Evolutionary conservation across 805 yeast species (phyloP).

Genomic region (Ogataea haglerorum): DNA sequence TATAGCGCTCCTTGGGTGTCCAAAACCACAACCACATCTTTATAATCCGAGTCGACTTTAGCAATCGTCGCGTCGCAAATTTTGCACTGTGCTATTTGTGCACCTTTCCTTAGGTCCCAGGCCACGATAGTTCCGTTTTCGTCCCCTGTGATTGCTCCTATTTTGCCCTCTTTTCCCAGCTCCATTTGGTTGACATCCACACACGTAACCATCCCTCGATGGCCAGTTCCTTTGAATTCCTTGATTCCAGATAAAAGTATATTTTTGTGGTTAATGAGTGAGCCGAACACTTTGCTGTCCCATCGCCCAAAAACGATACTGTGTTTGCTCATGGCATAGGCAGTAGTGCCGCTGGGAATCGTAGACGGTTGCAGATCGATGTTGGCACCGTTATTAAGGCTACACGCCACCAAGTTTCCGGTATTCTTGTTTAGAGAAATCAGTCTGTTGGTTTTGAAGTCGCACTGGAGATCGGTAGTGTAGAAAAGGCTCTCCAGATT

Average conservation of each 20-base stretch:
- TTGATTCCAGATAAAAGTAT: conserved; percentile 23
- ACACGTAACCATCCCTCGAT: conserved; percentile 25
- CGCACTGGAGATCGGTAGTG: conserved; percentile 27
- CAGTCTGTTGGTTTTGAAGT: conserved; percentile 26
- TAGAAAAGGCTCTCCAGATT: conserved; percentile 15
- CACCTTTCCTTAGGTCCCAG: conserved; percentile 32
- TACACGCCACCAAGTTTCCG: conserved; percentile 25
- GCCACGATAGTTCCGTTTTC: conserved; percentile 27
- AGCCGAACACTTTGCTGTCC: conserved; percentile 33
- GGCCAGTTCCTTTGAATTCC: conserved; percentile 18
- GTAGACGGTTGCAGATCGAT: conserved; percentile 20
- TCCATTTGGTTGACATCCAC: conserved; percentile 18
- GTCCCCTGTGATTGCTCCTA: conserved; percentile 33
- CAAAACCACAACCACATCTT: conserved; percentile 23
- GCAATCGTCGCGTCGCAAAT: conserved; percentile 18
- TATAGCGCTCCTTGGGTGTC: conserved; percentile 25
- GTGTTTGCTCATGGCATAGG: conserved; percentile 28
- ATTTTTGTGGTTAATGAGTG: conserved; percentile 26
- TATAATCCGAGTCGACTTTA: conserved; percentile 30
- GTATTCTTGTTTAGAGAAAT: conserved; percentile 24
- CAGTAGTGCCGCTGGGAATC: conserved; percentile 32
- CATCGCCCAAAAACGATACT: conserved; percentile 32
- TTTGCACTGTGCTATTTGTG: conserved; percentile 8
- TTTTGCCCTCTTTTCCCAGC: conserved; percentile 25
- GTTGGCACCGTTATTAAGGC: conserved; percentile 24